These are phyloP conservation scores for Podila epicladia DNA, from an alignment of 192 early-diverging fungal species.

Conservation along the genomic window DNA sequence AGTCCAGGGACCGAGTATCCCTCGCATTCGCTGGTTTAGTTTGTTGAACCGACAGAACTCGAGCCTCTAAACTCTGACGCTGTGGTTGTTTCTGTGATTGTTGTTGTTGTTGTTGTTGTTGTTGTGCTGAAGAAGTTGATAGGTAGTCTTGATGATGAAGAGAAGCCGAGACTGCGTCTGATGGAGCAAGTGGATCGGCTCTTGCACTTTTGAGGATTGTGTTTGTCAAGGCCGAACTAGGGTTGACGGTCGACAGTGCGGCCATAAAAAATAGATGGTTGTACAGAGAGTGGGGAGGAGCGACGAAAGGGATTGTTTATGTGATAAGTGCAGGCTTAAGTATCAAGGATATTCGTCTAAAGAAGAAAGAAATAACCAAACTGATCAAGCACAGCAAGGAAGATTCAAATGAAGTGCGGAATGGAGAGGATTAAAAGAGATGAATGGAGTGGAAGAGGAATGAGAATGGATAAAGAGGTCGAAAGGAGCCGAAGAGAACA, in stretches of 20 bases:
- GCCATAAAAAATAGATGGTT: neutral
- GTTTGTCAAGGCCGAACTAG: conserved; percentile 3
- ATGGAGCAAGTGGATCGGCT: neutral
- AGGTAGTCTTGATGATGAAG: neutral
- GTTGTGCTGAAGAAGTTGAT: neutral
- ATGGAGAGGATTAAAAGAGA: neutral
- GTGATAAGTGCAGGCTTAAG: too few species aligned
- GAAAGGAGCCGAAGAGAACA: neutral
- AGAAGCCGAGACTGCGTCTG: neutral
- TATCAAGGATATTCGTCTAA: neutral
- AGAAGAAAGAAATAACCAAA: neutral
- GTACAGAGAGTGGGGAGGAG: too few species aligned
- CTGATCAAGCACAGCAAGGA: neutral
- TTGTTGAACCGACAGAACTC: neutral
- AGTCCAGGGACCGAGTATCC: conserved; percentile 22
- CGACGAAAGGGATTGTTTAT: too few species aligned
- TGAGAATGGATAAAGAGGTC: neutral
- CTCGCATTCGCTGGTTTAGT: neutral
- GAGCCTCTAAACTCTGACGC: neutral
- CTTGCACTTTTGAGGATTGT: neutral
- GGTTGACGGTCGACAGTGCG: conserved; percentile 1
- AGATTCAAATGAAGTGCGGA: conserved; percentile 1
- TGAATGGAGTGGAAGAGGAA: neutral
- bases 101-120: neutral
- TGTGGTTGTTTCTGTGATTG: neutral